Evolutionary conservation across 805 yeast species (phyloP), one percentile per base, ranked within the genome.

Genomic region (Candida peoriensis): DNA sequence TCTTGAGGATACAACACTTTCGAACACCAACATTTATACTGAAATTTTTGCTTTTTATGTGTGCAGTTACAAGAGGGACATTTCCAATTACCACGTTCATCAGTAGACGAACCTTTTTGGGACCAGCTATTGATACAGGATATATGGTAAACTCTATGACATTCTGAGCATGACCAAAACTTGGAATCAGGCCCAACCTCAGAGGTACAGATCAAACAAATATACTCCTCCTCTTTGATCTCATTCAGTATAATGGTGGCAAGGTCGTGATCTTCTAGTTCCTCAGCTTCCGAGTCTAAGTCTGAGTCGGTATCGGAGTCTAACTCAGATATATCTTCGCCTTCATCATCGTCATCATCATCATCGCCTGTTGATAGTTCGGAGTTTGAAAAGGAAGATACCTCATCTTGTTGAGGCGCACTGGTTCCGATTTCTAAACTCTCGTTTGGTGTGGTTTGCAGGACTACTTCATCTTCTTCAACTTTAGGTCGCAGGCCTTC

Each of bases 91-190:
- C 71, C 72, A 28, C 70, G 68, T 1, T 58, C 61, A 22, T 75
- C 75, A 2, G 84, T 79, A 6, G 84, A 73, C 2, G 83, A 74
- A 5, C 89, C 89, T 41, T 83, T 68, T 17, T 63, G 57, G 3
- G 96, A 90, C 98, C 98, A 93, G 44, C 81, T 86, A 32, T 73
- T 63, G 29, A 88, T 81, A 62, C 98, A 90, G 11, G 76, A 78
- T 29, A 87, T 64, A 54, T 90, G 96, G 53, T 86, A 90, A 1
- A 83, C 95, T 39, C 97, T 66, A 52, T 63, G 81, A 55, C 98
- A 90, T 19, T 68, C 63, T 7, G 60, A 56, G 55, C 98, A 90
- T 6, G 87, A 72, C 93, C 95, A 93, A 35, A 88, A 67, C 30
- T 68, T 61, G 16, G 88, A 77, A 10, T 65, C 60, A 4, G 74